Base-by-base conservation (phyloP, 2,329 filamentous ascomycete species). In the Chlorencoelia australis region DNA sequence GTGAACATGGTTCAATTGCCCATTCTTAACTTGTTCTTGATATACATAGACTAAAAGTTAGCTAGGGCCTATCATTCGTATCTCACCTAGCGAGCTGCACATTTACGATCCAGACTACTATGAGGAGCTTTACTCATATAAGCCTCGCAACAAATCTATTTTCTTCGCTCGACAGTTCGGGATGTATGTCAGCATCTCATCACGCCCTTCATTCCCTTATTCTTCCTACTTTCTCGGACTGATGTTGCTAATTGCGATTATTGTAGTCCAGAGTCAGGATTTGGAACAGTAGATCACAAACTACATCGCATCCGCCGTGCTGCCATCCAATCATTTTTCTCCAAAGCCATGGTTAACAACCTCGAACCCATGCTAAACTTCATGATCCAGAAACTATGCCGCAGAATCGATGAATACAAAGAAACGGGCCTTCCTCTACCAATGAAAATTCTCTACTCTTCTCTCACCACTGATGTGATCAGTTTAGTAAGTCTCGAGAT, bases 391-490 rank as follows among this genome's bases (percentile, higher is more conserved):
- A 50, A 46, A 16, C 29, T 46, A 7, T 48, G 43, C 24, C 30
- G 10, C 4, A 40, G 48, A 4, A 46, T 48, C 15, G 42, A 45
- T 21, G 40, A 44, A 16, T 47, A 39, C n/a, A 37, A 30, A 20
- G 31, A 37, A 16, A 35, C 29, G 5, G 35, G 34, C 9, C 27
- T 38, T 19, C 35, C 34, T n/a, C 30, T 48, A 29, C 21, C 31
- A 7, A 46, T 52, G 39, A 33, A 38, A 8, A 14, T 39, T 14
- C 38, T 41, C 6, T 48, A 45, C 29, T 37, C 38, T 26, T 49
- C 40, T 32, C 37, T 43, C 10, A 40, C 44, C 9, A 51, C 46
- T 9, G 56, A 59, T 42, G 44, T 53, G 6, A 49, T 58, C 21
- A 55, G 49, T 13, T 39, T 50, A 19, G 32, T 34, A 10, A 11